phyloP scores from a whole-genome alignment of 345 rosid genomes.

The Rhodamnia rubescens region DNA sequence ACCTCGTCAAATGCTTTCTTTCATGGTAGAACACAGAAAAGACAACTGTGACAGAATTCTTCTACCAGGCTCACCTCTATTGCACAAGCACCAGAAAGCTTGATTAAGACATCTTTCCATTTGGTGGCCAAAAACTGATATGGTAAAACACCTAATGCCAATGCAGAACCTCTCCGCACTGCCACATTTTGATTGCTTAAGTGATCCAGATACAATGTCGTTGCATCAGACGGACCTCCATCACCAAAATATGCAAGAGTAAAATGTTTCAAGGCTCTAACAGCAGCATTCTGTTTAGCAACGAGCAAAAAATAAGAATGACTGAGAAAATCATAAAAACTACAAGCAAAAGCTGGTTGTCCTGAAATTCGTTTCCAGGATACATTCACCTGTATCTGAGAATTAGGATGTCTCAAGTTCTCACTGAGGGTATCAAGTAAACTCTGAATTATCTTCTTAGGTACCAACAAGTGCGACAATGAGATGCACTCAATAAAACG shows the following conservation, averaged over 20 bases:
- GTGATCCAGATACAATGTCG: slow-evolving; percentile 50
- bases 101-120: slow-evolving; percentile 59
- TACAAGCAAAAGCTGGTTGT: background rate
- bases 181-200: slow-evolving; percentile 76
- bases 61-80: slow-evolving; percentile 53
- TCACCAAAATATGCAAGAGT: slow-evolving; percentile 41
- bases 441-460: slow-evolving; percentile 58
- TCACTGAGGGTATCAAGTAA: slow-evolving; percentile 70
- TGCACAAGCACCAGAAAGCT: slow-evolving; percentile 59
- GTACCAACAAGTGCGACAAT: slow-evolving; percentile 34
- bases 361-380: slow-evolving; percentile 5
- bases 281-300: slow-evolving; percentile 56
- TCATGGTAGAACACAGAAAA: background rate
- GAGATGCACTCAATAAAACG: slow-evolving; percentile 84
- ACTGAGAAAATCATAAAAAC: background rate
- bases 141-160: slow-evolving; percentile 79
- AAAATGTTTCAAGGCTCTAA: slow-evolving; percentile 61
- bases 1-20: background rate
- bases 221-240: slow-evolving; percentile 25
- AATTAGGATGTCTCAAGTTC: slow-evolving; percentile 89
- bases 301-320: background rate
- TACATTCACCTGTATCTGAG: slow-evolving; percentile 75
- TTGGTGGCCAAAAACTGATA: slow-evolving; percentile 44
- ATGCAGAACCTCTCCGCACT: slow-evolving; percentile 84
- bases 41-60: background rate